A percentile compares a stretch with the other conserved stretches of the same genome.
Evolutionary conservation across 2,329 filamentous ascomycete genomes (phyloP).

Genomic region (Xylaria multiplex): DNA sequence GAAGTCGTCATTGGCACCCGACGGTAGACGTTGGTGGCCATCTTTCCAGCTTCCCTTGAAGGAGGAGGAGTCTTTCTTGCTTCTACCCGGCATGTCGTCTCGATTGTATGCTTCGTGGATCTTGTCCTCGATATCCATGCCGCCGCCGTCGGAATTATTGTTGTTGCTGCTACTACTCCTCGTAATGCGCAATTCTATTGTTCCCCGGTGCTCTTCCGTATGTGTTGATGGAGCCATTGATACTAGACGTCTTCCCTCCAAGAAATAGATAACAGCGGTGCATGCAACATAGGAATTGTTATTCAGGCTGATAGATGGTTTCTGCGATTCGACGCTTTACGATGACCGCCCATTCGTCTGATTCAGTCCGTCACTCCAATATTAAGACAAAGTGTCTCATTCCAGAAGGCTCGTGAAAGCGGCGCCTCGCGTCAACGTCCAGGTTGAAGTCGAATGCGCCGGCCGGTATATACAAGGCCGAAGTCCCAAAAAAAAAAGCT

Average conservation of each 20-base stretch:
- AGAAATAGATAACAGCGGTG: not conserved
- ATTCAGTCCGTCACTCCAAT: not conserved
- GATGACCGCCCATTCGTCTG: not conserved
- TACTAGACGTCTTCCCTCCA: not conserved
- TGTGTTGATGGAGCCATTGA: conserved; percentile 17
- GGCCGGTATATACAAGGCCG: not conserved
- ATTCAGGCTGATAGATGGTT: not conserved
- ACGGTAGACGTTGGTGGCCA: conserved; percentile 40
- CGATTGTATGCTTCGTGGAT: conserved; percentile 40
- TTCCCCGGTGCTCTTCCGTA: not conserved
- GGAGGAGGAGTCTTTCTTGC: not conserved
- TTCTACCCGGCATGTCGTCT: conserved; percentile 33
- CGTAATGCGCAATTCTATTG: conserved; percentile 22
- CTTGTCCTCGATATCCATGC: conserved; percentile 38
- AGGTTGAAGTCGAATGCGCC: not conserved
- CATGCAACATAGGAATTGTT: conserved; percentile 1
- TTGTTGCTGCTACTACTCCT: conserved; percentile 10
- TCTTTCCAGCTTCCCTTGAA: conserved; percentile 17
- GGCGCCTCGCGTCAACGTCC: not conserved
- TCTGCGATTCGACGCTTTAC: not conserved
- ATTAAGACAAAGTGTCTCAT: not conserved
- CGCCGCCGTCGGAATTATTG: conserved; percentile 16
- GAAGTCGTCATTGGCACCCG: conserved; percentile 37
- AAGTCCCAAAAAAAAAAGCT: not conserved
- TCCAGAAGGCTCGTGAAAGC: not conserved